Evolutionary conservation across 371 early-diverging fungal species (phyloP).

Genomic region (Thermomucor indicae-seudaticae): DNA sequence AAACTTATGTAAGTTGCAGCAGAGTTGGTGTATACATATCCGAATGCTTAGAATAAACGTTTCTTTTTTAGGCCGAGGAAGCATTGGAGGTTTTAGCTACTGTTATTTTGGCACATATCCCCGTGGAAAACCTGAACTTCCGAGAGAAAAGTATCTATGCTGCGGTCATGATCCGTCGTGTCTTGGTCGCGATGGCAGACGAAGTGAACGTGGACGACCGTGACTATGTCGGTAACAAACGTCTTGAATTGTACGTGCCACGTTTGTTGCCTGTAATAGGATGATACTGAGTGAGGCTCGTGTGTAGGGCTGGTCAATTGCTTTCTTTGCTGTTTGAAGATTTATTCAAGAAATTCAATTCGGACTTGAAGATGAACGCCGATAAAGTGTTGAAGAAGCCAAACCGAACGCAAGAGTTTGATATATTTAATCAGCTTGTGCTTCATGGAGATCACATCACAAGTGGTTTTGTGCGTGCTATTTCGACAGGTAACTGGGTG

Average conservation of each 20-base stretch:
- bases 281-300: background rate
- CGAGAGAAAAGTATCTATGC: slow-evolving; percentile 95
- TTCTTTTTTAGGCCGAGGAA: slow-evolving; percentile 89
- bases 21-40: background rate
- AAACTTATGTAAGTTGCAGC: slow-evolving; percentile 35
- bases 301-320: slow-evolving; percentile 92
- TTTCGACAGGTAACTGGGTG: slow-evolving; percentile 99
- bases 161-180: slow-evolving; percentile 97
- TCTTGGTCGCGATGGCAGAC: slow-evolving; percentile 82
- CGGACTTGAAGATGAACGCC: slow-evolving; percentile 85
- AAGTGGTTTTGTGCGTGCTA: slow-evolving; percentile 92
- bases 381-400: slow-evolving; percentile 94
- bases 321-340: slow-evolving; percentile 99
- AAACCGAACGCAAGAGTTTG: slow-evolving; percentile 93
- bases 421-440: slow-evolving; percentile 85
- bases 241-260: slow-evolving; percentile 89
- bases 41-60: background rate
- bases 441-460: slow-evolving; percentile 93
- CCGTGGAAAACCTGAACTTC: slow-evolving; percentile 88
- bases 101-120: slow-evolving; percentile 95
- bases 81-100: slow-evolving; percentile 90
- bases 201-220: slow-evolving; percentile 94
- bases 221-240: slow-evolving; percentile 99
- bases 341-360: slow-evolving; percentile 97
- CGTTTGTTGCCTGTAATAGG: background rate